Evolutionary conservation across 768 basidiomycete species (phyloP).

Genomic region (Roridomyces roridus): DNA sequence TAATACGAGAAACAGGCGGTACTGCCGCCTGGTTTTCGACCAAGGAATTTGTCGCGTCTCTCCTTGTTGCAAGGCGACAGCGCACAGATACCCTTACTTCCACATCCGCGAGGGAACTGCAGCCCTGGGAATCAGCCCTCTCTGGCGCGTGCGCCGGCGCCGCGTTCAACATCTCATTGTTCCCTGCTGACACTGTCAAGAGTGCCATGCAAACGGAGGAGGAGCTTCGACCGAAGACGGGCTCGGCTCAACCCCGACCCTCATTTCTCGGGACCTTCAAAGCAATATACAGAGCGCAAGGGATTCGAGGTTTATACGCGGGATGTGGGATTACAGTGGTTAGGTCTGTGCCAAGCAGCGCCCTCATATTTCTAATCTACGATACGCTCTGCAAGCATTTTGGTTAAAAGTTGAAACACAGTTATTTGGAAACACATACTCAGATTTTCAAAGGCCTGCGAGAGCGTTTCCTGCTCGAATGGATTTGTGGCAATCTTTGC

Average conservation of each 20-base stretch:
- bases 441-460: slow-evolving; percentile 2
- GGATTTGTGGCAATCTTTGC: neutral
- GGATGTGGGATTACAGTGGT: slow-evolving; percentile 90
- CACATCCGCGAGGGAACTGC: slow-evolving; percentile 34
- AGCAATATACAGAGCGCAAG: slow-evolving; percentile 77
- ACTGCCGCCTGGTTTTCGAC: slow-evolving; percentile 86
- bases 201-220: slow-evolving; percentile 90
- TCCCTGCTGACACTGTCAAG: slow-evolving; percentile 92
- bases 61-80: slow-evolving; percentile 59
- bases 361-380: slow-evolving; percentile 89
- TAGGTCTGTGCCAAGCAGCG: slow-evolving; percentile 83
- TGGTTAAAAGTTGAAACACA: no score
- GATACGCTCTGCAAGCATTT: slow-evolving; percentile 64
- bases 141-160: slow-evolving; percentile 84
- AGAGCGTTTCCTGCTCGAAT: slow-evolving; percentile 9
- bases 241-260: slow-evolving; percentile 36
- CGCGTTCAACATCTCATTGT: slow-evolving; percentile 79
- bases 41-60: slow-evolving; percentile 77
- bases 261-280: slow-evolving; percentile 65
- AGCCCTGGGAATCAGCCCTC: slow-evolving; percentile 78
- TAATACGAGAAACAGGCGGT: slow-evolving; percentile 89
- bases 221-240: slow-evolving; percentile 64
- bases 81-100: slow-evolving; percentile 22
- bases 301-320: slow-evolving; percentile 81
- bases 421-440: no score